phyloP scores from a whole-genome alignment of 805 yeast genomes.

The Teunomyces stri region DNA sequence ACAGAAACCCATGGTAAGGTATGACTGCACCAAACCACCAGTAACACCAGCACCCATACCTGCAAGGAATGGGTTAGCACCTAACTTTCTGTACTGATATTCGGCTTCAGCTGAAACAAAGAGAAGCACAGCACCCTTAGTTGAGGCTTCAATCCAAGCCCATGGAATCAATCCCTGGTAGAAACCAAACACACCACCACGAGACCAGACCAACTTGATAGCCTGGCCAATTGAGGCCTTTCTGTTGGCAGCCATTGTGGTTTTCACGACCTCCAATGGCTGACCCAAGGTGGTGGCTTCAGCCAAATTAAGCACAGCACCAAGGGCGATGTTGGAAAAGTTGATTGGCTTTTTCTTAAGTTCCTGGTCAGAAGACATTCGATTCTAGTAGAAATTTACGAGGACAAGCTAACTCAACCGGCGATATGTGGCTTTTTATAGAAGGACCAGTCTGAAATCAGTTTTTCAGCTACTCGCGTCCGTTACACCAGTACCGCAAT shows the following conservation, averaged over 20 bases:
- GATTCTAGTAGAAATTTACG: background rate
- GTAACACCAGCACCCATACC: constrained; percentile 95
- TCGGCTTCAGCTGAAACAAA: constrained; percentile 94
- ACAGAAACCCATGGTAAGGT: constrained; percentile 95
- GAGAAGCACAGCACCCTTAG: constrained; percentile 93
- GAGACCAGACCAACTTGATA: constrained; percentile 74
- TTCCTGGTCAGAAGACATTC: constrained; percentile 10
- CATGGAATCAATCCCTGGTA: constrained; percentile 98
- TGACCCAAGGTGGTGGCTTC: constrained; percentile 96
- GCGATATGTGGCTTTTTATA: background rate
- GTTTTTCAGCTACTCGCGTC: background rate
- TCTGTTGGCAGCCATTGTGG: constrained; percentile 98
- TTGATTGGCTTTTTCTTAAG: constrained; percentile 83
- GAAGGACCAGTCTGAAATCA: background rate
- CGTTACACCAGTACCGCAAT: background rate
- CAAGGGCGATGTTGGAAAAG: constrained; percentile 85
- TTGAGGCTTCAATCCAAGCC: constrained; percentile 99
- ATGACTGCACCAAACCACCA: constrained; percentile 97
- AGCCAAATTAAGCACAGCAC: constrained; percentile 89
- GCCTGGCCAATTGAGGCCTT: constrained; percentile 65
- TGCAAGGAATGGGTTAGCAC: constrained; percentile 64
- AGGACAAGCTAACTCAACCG: background rate
- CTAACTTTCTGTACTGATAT: constrained; percentile 63
- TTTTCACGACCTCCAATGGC: constrained; percentile 92
- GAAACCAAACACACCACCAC: constrained; percentile 91